These are phyloP conservation scores for Claviceps pusilla DNA, from an alignment of 2,329 filamentous ascomycete species.

Conservation along the genomic window DNA sequence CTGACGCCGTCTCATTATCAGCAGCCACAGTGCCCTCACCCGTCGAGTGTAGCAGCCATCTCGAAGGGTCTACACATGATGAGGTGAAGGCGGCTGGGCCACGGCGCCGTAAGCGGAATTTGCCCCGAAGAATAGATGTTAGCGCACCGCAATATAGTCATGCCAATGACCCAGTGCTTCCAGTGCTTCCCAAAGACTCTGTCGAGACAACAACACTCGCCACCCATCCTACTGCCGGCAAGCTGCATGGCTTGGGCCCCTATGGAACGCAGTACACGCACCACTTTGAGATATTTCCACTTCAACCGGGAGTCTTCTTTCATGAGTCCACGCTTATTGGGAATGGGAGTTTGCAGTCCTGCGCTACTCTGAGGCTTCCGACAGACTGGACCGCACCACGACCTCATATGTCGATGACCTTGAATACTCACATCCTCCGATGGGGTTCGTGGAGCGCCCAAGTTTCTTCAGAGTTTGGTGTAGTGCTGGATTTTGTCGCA, in stretches of 20 bases:
- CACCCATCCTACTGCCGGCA: slow-evolving; percentile 11
- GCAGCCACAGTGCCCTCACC: neutral
- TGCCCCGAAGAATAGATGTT: slow-evolving; percentile 31
- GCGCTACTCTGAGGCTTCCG: slow-evolving; percentile 17
- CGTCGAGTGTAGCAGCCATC: neutral
- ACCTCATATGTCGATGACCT: slow-evolving; percentile 24
- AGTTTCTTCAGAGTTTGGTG: slow-evolving; percentile 45
- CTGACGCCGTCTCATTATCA: neutral
- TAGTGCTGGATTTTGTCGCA: slow-evolving; percentile 43
- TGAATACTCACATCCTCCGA: slow-evolving; percentile 33
- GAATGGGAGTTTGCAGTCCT: slow-evolving; percentile 25
- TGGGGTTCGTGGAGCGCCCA: slow-evolving; percentile 44
- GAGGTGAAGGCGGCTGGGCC: slow-evolving; percentile 1
- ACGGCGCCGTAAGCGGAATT: slow-evolving; percentile 28
- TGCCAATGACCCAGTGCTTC: slow-evolving; percentile 34
- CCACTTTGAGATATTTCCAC: slow-evolving; percentile 47
- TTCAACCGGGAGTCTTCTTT: slow-evolving; percentile 41
- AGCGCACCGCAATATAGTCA: slow-evolving; percentile 37
- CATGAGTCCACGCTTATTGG: slow-evolving; percentile 45
- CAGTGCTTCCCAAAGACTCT: slow-evolving; percentile 14
- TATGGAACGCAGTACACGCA: slow-evolving; percentile 47
- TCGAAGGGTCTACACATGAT: neutral
- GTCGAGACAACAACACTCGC: slow-evolving; percentile 5
- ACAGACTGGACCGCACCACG: slow-evolving; percentile 11
- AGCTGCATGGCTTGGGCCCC: slow-evolving; percentile 38